These are phyloP conservation scores for Rhodosporidiobolus sp. DNA, from an alignment of 768 basidiomycete species.

Conservation along the genomic window DNA sequence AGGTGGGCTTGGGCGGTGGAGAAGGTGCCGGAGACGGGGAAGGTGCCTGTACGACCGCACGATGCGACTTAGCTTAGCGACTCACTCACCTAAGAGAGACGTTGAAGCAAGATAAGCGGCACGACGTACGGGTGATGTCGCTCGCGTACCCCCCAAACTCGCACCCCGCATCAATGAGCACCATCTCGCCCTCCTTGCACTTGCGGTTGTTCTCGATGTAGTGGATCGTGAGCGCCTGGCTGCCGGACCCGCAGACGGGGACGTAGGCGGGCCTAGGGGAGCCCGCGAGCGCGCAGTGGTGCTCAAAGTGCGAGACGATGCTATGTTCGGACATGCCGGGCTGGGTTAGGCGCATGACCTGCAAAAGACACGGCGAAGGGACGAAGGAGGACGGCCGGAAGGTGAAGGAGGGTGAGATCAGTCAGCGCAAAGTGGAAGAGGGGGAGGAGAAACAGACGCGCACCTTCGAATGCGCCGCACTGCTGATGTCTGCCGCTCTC, in stretches of 20 bases:
- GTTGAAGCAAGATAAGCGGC: too few species aligned
- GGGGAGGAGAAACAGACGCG: conserved; percentile 26
- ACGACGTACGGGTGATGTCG: conserved; percentile 63
- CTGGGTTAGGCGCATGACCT: conserved; percentile 37
- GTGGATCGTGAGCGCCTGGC: conserved; percentile 87
- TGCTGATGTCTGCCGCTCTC: conserved; percentile 80
- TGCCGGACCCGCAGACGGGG: conserved; percentile 91
- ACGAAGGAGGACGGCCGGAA: background rate
- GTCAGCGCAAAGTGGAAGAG: background rate
- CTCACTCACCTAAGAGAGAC: conserved; percentile 49
- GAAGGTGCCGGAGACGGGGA: conserved; percentile 78
- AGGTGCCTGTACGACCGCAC: conserved; percentile 55
- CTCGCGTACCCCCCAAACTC: conserved; percentile 76
- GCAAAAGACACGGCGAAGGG: background rate
- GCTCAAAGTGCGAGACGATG: conserved; percentile 82
- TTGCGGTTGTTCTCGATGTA: conserved; percentile 88
- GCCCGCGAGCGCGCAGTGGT: conserved; percentile 72
- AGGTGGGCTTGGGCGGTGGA: conserved; percentile 75
- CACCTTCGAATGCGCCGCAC: conserved; percentile 77
- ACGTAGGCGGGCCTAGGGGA: conserved; percentile 91
- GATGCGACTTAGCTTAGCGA: conserved; percentile 55
- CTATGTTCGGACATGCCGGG: conserved; percentile 56
- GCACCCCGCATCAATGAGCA: conserved; percentile 44
- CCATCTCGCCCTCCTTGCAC: conserved; percentile 61
- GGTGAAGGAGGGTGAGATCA: background rate